Evolutionary conservation across 441 rosid species (phyloP), one percentile per base, ranked within the genome.

Genomic region (Brassica hybrid): DNA sequence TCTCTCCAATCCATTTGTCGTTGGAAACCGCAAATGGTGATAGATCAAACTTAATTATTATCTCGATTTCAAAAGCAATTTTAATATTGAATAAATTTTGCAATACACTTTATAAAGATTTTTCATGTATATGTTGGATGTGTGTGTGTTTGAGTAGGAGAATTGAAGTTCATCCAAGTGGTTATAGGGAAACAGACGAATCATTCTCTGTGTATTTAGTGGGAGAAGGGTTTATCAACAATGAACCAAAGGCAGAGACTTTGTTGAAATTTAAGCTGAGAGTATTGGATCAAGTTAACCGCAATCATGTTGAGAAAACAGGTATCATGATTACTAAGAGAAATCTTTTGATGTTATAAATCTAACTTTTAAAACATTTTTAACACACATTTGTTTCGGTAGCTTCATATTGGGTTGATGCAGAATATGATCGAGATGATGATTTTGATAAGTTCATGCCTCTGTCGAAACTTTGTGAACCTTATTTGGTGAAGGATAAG

Each of bases 21-120:
- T 72, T 14, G 81, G 77, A 78, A 66, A 17, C 48, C 8, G 69
- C 0, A 72, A 50, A 67, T 78, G 81, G 81, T 70, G 34, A 34
- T 69, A 62, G 30, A 32, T 69, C 45, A 38, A 10, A 7, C 41
- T 36, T 19, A 19, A 19, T 19, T 25, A 25, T 25, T 25, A 25
- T 25, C 30, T 25, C 30, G 30, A 25, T 4, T 25, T 25, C 5
- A 25, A 25, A 25, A 25, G 4, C 30, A 25, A 25, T 25, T 25
- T 25, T 25, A 25, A 25, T 25, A 25, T 0, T 25, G 21, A 36
- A 36, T 6, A 7, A 7, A 36, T 8, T 36, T 36, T 36, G 41
- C 41, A 36, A 6, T 9, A 36, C 41, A 7, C 41, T 32, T 32
- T 32, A 5, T 7, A 2, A 36, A 36, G 41, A 36, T 7, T 7